Percentiles rank a stretch among this genome's conserved stretches.
Conservation (phyloP, 208 protist genomes). For the Leishmania guyanensis region DNA sequence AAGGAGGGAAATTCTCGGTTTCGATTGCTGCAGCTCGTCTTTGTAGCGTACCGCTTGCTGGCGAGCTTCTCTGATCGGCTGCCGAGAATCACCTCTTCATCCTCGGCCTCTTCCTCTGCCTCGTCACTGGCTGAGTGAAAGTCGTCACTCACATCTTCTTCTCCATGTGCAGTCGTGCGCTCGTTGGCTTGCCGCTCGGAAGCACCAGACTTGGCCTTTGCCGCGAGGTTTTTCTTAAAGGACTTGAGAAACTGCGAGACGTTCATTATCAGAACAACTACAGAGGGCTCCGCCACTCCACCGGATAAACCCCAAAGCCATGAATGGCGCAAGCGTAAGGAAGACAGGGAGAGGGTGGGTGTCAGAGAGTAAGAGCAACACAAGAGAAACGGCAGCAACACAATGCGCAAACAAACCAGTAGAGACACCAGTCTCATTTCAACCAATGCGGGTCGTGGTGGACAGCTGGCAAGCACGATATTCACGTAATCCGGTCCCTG, state of each 20-base stretch:
- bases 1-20: conserved; percentile 37
- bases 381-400: background rate
- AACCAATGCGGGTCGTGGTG: background rate
- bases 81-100: conserved; percentile 3
- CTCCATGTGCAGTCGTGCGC: background rate
- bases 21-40: background rate
- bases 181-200: background rate
- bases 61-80: conserved; percentile 14
- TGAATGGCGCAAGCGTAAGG: background rate
- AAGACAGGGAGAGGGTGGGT: background rate
- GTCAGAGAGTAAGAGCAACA: background rate
- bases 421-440: background rate
- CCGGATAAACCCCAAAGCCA: background rate
- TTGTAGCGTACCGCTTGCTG: conserved; percentile 12
- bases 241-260: conserved; percentile 77
- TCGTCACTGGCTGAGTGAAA: conserved; percentile 32
- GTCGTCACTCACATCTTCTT: conserved; percentile 12
- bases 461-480: background rate
- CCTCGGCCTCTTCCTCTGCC: background rate
- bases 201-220: background rate
- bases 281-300: background rate
- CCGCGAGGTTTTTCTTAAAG: conserved; percentile 47
- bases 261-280: conserved; percentile 31
- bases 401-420: background rate
- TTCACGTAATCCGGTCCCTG: background rate